phyloP scores from a whole-genome alignment of 1,139 yeast genomes.

The Candida neerlandica region DNA sequence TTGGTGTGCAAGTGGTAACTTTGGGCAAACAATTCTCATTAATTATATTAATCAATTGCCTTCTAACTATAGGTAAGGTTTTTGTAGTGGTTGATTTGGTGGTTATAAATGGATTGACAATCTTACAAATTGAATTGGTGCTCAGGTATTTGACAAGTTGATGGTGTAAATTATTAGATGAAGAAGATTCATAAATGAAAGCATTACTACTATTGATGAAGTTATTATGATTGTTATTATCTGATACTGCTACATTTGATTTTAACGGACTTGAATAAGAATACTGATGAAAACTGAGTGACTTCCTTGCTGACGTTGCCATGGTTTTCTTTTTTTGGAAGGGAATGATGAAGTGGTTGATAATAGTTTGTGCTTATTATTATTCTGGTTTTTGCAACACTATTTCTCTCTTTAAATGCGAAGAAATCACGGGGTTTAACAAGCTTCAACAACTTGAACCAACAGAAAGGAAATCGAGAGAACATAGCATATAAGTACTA shows the following conservation, averaged over 20 bases:
- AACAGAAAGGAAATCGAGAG: no score
- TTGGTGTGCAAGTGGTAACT: background rate
- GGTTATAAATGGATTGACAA: slow-evolving; percentile 9
- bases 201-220: background rate
- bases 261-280: slow-evolving; percentile 12
- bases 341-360: background rate
- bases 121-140: background rate
- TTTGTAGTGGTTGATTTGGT: background rate
- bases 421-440: no score
- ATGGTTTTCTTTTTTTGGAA: background rate
- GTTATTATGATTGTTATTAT: background rate
- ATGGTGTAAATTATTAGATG: slow-evolving; percentile 2
- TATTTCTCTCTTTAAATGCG: background rate
- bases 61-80: background rate
- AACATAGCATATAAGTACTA: no score
- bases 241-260: slow-evolving; percentile 1
- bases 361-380: background rate
- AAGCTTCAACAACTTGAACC: no score
- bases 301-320: background rate
- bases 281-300: slow-evolving; percentile 4
- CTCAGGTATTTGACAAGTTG: background rate
- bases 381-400: slow-evolving; percentile 1
- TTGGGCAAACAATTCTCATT: slow-evolving; percentile 10
- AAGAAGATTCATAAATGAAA: slow-evolving; percentile 6
- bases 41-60: slow-evolving; percentile 8